Conservation (phyloP, 495 filamentous ascomycete species). For the Pyrenula massariospora region DNA sequence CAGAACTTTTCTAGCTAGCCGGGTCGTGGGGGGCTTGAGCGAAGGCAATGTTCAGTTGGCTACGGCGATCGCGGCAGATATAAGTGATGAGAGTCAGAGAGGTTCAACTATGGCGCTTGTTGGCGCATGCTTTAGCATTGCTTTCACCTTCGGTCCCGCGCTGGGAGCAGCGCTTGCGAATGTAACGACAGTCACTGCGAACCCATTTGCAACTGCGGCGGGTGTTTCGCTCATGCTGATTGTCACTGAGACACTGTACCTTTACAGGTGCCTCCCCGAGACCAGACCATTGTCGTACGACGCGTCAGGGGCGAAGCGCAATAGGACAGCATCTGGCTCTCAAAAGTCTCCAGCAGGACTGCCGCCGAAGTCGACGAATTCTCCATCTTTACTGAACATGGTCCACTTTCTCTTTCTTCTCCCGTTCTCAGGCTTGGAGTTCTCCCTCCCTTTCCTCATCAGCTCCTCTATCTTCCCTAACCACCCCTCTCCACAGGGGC, state of each 20-base stretch:
- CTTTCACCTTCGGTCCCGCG: conserved; percentile 91
- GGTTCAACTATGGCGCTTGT: conserved; percentile 92
- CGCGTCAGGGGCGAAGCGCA: neutral
- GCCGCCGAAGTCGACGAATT: conserved; percentile 51
- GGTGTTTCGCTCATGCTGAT: conserved; percentile 74
- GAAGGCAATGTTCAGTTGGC: conserved; percentile 97
- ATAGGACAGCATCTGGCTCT: neutral
- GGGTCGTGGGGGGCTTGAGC: conserved; percentile 83
- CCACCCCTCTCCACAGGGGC: conserved; percentile 39
- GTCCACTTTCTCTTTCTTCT: conserved; percentile 87
- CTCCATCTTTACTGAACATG: conserved; percentile 67
- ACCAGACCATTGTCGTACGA: conserved; percentile 44
- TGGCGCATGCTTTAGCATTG: conserved; percentile 91
- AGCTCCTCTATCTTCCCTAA: conserved; percentile 86
- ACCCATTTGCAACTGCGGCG: conserved; percentile 88
- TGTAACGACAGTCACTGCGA: conserved; percentile 64
- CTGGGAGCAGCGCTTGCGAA: conserved; percentile 75
- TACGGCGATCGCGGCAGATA: conserved; percentile 92
- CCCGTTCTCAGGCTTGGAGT: conserved; percentile 96
- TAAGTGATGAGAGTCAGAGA: conserved; percentile 69
- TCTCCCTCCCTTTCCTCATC: conserved; percentile 78
- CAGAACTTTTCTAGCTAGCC: conserved; percentile 84
- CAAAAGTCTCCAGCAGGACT: neutral
- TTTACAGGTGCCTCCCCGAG: conserved; percentile 83
- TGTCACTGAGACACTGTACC: conserved; percentile 71